A percentile compares a stretch with the other conserved stretches of the same genome.
Evolutionary conservation across 2,329 filamentous ascomycete genomes (phyloP).

Genomic region (Epicoccum nigrum): DNA sequence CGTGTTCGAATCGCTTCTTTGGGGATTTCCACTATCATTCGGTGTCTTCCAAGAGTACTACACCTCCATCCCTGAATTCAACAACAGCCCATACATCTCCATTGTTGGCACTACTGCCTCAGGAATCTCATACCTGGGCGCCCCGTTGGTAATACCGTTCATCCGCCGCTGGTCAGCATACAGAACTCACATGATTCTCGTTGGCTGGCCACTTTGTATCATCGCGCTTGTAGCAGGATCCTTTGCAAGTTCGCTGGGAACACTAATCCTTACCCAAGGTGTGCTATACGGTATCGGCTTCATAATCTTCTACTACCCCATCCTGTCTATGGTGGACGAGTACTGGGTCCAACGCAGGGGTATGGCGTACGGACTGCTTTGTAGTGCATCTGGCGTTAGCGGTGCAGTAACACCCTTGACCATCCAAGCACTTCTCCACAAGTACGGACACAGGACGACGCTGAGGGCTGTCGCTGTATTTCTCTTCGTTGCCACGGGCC

Average conservation of each 20-base stretch:
- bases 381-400: slow-evolving; percentile 49
- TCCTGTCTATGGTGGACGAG: slow-evolving; percentile 55
- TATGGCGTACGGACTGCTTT: slow-evolving; percentile 57
- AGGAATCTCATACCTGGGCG: slow-evolving; percentile 53
- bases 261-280: slow-evolving; percentile 46
- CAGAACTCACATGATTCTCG: slow-evolving; percentile 35
- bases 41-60: slow-evolving; percentile 36
- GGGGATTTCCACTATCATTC: slow-evolving; percentile 31
- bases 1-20: slow-evolving; percentile 57
- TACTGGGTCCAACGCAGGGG: slow-evolving; percentile 59
- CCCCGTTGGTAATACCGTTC: slow-evolving; percentile 46
- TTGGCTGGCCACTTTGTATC: slow-evolving; percentile 43
- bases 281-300: slow-evolving; percentile 52
- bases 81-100: slow-evolving; percentile 19
- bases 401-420: slow-evolving; percentile 52
- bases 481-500: slow-evolving; percentile 35
- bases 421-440: slow-evolving; percentile 45
- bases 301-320: slow-evolving; percentile 56
- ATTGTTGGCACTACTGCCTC: slow-evolving; percentile 28
- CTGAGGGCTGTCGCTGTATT: slow-evolving; percentile 48
- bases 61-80: slow-evolving; percentile 16
- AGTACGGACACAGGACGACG: slow-evolving; percentile 49
- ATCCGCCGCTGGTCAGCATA: slow-evolving; percentile 38
- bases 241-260: slow-evolving; percentile 37
- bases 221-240: slow-evolving; percentile 39